These are phyloP conservation scores for Diversispora epigaea DNA, from an alignment of 192 early-diverging fungal species.

Conservation along the genomic window DNA sequence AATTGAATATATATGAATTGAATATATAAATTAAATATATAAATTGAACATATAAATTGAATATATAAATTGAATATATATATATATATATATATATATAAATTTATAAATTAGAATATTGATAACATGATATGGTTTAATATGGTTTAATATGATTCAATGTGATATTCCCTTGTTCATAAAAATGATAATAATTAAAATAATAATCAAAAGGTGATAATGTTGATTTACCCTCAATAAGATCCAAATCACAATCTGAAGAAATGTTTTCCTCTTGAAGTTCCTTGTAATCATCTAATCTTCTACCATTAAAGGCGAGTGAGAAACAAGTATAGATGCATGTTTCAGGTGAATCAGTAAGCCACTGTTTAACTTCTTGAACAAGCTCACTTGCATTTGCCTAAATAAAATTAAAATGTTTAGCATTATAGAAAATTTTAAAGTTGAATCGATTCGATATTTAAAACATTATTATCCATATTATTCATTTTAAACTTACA, in stretches of 20 bases:
- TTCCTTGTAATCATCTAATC: slow-evolving; percentile 75
- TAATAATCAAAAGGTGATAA: not conserved
- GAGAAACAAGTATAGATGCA: slow-evolving; percentile 92
- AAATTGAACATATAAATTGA: not conserved
- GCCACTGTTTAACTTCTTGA: slow-evolving; percentile 82
- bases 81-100: slow-evolving; percentile 7
- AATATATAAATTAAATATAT: not conserved
- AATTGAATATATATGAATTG: not conserved
- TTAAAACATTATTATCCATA: not conserved
- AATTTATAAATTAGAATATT: no score
- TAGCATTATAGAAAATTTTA: not conserved
- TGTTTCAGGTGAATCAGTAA: slow-evolving; percentile 83
- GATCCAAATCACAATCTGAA: slow-evolving; percentile 60
- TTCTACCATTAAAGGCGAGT: slow-evolving; percentile 67
- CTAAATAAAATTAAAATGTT: slow-evolving; percentile 33
- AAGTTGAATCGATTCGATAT: not conserved
- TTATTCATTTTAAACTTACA: not conserved
- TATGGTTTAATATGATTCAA: no score
- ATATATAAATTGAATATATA: not conserved
- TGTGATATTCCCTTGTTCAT: no score
- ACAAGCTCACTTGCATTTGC: slow-evolving; percentile 74
- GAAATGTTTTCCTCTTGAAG: slow-evolving; percentile 70
- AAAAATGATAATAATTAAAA: not conserved
- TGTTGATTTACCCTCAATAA: slow-evolving; percentile 62
- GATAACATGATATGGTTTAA: no score